phyloP scores from a whole-genome alignment of 345 rosid genomes.

The Anacardium occidentale region DNA sequence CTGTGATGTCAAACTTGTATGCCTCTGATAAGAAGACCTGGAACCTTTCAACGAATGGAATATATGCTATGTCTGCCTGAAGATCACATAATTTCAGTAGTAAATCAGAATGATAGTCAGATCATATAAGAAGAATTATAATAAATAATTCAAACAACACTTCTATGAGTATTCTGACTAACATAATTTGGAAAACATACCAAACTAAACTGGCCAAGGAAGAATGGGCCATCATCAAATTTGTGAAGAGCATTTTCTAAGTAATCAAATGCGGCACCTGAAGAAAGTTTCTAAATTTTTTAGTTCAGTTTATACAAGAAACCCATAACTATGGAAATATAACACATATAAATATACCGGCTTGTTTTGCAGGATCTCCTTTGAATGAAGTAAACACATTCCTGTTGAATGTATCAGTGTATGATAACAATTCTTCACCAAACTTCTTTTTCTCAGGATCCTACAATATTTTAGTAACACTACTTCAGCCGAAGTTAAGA shows the following conservation, averaged over 20 bases:
- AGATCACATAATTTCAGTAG: constrained; percentile 5
- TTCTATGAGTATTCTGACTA: not conserved
- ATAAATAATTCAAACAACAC: too few relatives aligned
- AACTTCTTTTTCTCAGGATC: constrained; percentile 62
- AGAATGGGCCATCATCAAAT: constrained; percentile 82
- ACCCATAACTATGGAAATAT: not conserved
- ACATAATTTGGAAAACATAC: constrained; percentile 35
- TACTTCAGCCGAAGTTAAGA: not conserved
- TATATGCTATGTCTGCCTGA: constrained; percentile 77
- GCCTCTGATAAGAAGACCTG: constrained; percentile 47
- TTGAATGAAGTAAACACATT: constrained; percentile 49
- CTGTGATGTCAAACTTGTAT: constrained; percentile 54
- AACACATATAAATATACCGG: constrained; percentile 38
- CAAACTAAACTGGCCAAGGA: constrained; percentile 78
- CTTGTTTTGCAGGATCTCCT: constrained; percentile 56
- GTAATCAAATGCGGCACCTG: constrained; percentile 72
- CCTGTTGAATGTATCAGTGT: constrained; percentile 49
- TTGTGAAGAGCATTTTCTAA: constrained; percentile 65
- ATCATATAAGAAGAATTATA: too few relatives aligned
- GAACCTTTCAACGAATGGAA: constrained; percentile 67
- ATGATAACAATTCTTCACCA: constrained; percentile 62
- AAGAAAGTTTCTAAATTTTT: constrained; percentile 15
- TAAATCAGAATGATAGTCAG: not conserved
- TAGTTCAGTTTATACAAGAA: not conserved
- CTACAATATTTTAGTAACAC: constrained; percentile 36